A percentile compares a stretch with the other conserved stretches of the same genome.
phyloP scores from a whole-genome alignment of 768 basidiomycete species.

The Nidularia pulvinata region DNA sequence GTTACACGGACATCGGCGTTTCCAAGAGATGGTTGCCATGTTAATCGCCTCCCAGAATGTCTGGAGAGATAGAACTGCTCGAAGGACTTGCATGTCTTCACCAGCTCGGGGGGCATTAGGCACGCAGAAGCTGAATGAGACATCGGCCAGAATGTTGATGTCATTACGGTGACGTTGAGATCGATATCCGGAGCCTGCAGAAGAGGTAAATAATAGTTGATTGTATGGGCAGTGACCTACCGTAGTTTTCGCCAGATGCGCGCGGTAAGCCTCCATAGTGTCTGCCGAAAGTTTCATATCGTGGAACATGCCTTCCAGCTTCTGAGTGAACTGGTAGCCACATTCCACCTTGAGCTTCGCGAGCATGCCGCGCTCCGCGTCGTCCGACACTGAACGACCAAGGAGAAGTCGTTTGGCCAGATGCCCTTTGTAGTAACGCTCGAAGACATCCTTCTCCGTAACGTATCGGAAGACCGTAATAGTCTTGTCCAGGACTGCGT shows the following conservation, averaged over 20 bases:
- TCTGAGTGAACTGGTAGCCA: conserved; percentile 96
- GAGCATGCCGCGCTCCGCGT: conserved; percentile 97
- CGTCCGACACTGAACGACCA: conserved; percentile 90
- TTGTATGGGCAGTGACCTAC: conserved; percentile 41
- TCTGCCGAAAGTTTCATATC: conserved; percentile 93
- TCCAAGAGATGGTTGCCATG: conserved; percentile 91
- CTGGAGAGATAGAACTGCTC: conserved; percentile 88
- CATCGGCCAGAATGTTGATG: conserved; percentile 96
- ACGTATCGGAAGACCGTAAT: conserved; percentile 95
- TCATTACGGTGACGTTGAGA: conserved; percentile 90
- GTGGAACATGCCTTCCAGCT: conserved; percentile 98
- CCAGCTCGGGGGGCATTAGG: conserved; percentile 63
- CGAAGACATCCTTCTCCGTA: conserved; percentile 95
- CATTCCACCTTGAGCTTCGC: conserved; percentile 97
- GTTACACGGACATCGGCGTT: conserved; percentile 85
- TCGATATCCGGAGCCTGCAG: conserved; percentile 73
- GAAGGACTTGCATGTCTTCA: conserved; percentile 71
- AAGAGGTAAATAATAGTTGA: conserved; percentile 5
- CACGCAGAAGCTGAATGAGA: conserved; percentile 64
- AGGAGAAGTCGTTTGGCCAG: conserved; percentile 90
- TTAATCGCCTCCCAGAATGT: conserved; percentile 88
- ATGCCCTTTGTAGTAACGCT: conserved; percentile 96
- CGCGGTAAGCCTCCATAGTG: conserved; percentile 73
- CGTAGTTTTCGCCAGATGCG: conserved; percentile 52
- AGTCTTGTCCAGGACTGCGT: conserved; percentile 89